Base-by-base conservation (phyloP, 441 rosid genomes). In the Gossypium davidsonii region DNA sequence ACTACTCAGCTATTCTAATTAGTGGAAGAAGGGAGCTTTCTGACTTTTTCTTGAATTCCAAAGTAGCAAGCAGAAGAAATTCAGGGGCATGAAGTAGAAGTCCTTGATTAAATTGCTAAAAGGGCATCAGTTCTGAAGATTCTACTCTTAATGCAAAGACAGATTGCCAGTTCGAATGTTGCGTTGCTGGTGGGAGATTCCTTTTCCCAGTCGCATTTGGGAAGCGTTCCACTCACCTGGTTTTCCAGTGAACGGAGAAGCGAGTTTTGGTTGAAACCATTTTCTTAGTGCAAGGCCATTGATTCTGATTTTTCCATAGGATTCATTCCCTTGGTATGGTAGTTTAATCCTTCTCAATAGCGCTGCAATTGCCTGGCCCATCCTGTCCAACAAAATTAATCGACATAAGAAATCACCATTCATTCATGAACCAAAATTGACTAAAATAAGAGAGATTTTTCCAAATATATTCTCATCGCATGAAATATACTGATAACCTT, bases 251-350 rank as follows among this genome's bases (percentile, higher is more conserved):
- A 86, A 88, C 39, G 95, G 92, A 56, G 87, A 87, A 62, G 83
- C 83, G 4, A 89, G 89, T 83, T 90, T 89, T 53, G 96, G 98
- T 71, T 82, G 94, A 53, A 94, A 81, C 97, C 98, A 94, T 77
- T 91, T 88, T 80, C 80, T 86, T 74, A 91, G 74, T 48, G 92
- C 75, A 65, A 90, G 86, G 48, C 98, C 95, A 55, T 76, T 86
- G 75, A 93, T 90, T 81, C 89, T 84, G 77, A 93, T 73, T 74
- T 76, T 89, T 31, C 91, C 94, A 42, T 68, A 81, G 28, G 95
- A 88, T 67, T 82, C 97, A 39, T 85, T 91, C 76, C 98, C 92
- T 72, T 89, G 89, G 78, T 88, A 89, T 39, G 90, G 81, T 72
- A 92, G 72, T 34, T 85, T 83, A 69, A 92, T 70, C 78, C 96